Percentiles rank a stretch among this genome's conserved stretches.
Conservation (phyloP, 2,329 filamentous ascomycete genomes). For the Boeremia exigua region DNA sequence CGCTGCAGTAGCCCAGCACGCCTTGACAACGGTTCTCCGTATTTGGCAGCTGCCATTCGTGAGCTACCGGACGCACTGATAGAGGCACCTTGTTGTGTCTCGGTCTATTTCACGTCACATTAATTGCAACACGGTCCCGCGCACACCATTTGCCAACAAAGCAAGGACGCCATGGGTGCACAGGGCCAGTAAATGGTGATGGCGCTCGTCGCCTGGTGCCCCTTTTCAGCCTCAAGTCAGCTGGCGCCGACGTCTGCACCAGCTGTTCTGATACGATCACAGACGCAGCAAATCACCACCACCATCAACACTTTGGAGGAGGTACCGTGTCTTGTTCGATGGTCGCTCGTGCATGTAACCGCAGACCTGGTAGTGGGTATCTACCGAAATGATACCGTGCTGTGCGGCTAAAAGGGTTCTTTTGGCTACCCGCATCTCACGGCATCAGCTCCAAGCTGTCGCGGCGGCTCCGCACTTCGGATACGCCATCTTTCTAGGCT, state of each 20-base stretch:
- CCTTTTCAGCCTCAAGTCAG: constrained; percentile 28
- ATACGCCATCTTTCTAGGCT: constrained; percentile 9
- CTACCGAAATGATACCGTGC: neutral
- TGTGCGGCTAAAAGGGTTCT: neutral
- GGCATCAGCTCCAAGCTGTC: neutral
- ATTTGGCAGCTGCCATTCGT: constrained; percentile 17
- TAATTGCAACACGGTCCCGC: neutral
- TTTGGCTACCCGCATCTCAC: neutral
- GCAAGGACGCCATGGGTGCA: constrained; percentile 22
- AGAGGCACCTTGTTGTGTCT: constrained; percentile 14
- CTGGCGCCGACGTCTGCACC: constrained; percentile 19
- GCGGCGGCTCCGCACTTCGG: constrained; percentile 6
- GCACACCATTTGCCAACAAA: constrained; percentile 10
- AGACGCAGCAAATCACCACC: constrained; percentile 6
- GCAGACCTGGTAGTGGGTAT: constrained; percentile 8
- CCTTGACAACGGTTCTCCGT: constrained; percentile 7
- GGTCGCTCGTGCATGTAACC: constrained; percentile 3
- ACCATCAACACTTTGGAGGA: neutral
- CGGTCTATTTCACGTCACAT: constrained; percentile 14
- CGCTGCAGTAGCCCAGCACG: constrained; percentile 12
- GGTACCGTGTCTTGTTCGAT: neutral
- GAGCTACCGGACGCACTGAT: constrained; percentile 1
- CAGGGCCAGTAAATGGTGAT: constrained; percentile 9
- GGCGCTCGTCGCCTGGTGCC: constrained; percentile 15
- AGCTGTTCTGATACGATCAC: constrained; percentile 13